Base-by-base conservation (phyloP, 2,329 filamentous ascomycete species). In the Xylaria sp. region DNA sequence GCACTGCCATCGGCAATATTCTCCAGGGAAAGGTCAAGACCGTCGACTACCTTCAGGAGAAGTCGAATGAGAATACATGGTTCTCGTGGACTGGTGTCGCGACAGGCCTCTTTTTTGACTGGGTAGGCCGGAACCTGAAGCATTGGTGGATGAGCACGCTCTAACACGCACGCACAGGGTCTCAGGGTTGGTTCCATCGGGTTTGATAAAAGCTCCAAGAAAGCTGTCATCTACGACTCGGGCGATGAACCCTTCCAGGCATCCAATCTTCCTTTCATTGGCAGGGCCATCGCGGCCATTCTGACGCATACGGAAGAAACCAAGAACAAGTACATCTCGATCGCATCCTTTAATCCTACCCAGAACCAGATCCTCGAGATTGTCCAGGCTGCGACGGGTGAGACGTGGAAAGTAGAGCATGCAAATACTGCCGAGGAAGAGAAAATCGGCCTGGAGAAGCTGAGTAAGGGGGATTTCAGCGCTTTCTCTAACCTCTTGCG, bases 81-180 rank as follows among this genome's bases (percentile, higher is more conserved):
- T 79, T 88, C 57, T 78, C 74, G 24, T 89, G 85, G 85, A 87
- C 82, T 1, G 80, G 74, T 2, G 66, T 89, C 13, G 77, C 83
- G 2, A 80, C 74, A 7, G 83, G 84, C 0, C 71, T 80, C 2
- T 84, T 88, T 68, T 85, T 88, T 64, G 85, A 88, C 63, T 83
- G 79, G 81, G 76, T 78, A 65, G 19, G 61, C 8, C 5, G 9
- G 16, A 34, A 34, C 29, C 24, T 26, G 24, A 26, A 34, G 6
- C 16, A 13, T 3, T 52, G 37, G 47, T 17, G 21, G 29, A 13
- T 5, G n/a, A n/a, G n/a, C n/a, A n/a, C n/a, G n/a, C n/a, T n/a
- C 19, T 3, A 19, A 24, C 42, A 16, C 1, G 16, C n/a, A 17
- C n/a, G 13, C 17, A 17, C 56, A 76, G 77, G 77, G 77, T 13